phyloP scores from a whole-genome alignment of 176 grass and related monocot genomes.

The Echinochloa phyllopogon region DNA sequence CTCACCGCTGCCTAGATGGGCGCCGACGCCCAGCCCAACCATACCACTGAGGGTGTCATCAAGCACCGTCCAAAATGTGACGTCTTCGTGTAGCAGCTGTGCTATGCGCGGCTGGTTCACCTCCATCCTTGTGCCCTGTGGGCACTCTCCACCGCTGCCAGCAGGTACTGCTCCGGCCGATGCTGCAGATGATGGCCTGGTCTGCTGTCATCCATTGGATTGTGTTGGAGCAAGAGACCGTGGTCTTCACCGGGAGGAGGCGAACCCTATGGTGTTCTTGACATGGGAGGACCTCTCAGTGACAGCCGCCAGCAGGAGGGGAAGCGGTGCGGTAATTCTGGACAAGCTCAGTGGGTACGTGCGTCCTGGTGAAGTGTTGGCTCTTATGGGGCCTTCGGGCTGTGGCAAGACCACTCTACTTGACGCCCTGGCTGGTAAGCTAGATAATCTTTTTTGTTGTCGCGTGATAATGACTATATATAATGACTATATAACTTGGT shows the following conservation, averaged over 20 bases:
- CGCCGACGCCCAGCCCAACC: constrained; percentile 45
- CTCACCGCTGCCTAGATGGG: constrained; percentile 51
- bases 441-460: neutral
- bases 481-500: neutral
- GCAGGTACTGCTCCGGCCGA: neutral
- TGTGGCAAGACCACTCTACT: constrained; percentile 9
- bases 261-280: constrained; percentile 2
- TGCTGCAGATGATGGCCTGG: neutral
- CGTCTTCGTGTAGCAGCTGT: neutral
- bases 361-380: neutral
- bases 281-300: constrained; percentile 16
- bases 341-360: neutral
- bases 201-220: neutral
- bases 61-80: neutral
- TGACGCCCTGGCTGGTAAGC: neutral
- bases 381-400: neutral
- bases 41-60: constrained; percentile 29
- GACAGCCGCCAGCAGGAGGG: neutral
- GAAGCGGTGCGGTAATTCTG: neutral
- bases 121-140: neutral
- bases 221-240: neutral
- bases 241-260: neutral
- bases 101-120: neutral
- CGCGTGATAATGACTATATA: no score
- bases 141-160: neutral